Conservation (phyloP, 1,284 basidiomycete genomes). For the Bondarzewia mesenterica region DNA sequence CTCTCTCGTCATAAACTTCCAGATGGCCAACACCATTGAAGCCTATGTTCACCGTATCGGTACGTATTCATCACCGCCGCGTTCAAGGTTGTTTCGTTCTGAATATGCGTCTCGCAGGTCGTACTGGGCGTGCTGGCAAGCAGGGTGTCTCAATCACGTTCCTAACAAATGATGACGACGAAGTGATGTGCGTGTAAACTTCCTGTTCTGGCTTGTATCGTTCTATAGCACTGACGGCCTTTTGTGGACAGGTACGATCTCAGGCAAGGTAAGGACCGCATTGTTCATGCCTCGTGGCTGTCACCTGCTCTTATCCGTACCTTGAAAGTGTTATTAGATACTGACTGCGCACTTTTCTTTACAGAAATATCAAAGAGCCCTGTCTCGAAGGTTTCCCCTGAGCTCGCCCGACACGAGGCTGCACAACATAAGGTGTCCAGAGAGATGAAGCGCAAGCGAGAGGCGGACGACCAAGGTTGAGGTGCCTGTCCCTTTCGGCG, state of each 20-base stretch:
- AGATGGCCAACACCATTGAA: slow-evolving; percentile 95
- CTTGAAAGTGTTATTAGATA: too few relatives aligned
- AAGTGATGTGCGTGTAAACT: slow-evolving; percentile 76
- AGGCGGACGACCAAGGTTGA: slow-evolving; percentile 49
- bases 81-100: not conserved
- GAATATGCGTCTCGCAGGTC: slow-evolving; percentile 39
- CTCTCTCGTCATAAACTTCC: slow-evolving; percentile 92
- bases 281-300: not conserved
- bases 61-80: slow-evolving; percentile 21
- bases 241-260: slow-evolving; percentile 73
- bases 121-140: slow-evolving; percentile 97
- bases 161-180: slow-evolving; percentile 91
- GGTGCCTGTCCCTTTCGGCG: not conserved
- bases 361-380: slow-evolving; percentile 89
- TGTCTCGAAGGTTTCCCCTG: slow-evolving; percentile 80
- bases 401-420: slow-evolving; percentile 84
- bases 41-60: slow-evolving; percentile 97
- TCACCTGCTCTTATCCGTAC: too few relatives aligned
- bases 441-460: slow-evolving; percentile 88
- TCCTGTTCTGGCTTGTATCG: slow-evolving; percentile 7
- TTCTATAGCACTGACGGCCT: not conserved
- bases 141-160: slow-evolving; percentile 91
- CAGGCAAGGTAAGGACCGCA: slow-evolving; percentile 58
- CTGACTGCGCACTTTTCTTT: slow-evolving; percentile 6
- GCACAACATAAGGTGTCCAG: slow-evolving; percentile 83